A percentile compares a stretch with the other conserved stretches of the same genome.
These are phyloP conservation scores for Didymella sp. DNA, from an alignment of 2,329 filamentous ascomycete species.

Conservation along the genomic window DNA sequence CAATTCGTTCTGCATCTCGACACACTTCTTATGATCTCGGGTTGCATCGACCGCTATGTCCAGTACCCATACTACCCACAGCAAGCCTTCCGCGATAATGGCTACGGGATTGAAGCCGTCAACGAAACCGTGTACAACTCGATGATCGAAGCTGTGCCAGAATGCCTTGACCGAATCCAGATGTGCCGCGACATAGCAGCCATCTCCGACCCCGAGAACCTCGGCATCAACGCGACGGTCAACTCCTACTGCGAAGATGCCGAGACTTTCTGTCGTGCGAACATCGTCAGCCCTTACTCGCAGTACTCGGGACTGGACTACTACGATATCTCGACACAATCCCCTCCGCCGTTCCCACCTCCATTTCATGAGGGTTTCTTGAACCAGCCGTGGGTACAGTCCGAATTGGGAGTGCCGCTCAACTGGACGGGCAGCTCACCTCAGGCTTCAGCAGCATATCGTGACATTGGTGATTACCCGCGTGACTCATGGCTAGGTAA, in stretches of 20 bases:
- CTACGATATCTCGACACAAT: conserved; percentile 28
- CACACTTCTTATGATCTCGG: conserved; percentile 55
- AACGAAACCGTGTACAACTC: conserved; percentile 42
- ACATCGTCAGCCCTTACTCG: conserved; percentile 28
- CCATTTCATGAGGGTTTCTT: conserved; percentile 28
- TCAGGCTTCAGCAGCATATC: conserved; percentile 29
- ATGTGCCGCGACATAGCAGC: conserved; percentile 21
- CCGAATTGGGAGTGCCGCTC: conserved; percentile 64
- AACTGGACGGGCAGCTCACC: conserved; percentile 49
- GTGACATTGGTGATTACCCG: conserved; percentile 52
- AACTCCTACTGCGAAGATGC: conserved; percentile 58
- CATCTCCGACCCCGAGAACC: conserved; percentile 49
- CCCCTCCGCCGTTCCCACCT: conserved; percentile 29
- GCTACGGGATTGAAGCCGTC: conserved; percentile 60
- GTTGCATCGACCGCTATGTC: conserved; percentile 55
- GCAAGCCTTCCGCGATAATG: conserved; percentile 61
- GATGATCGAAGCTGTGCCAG: conserved; percentile 23
- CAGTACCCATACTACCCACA: conserved; percentile 56
- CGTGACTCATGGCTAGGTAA: conserved; percentile 51
- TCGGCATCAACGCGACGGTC: conserved; percentile 26
- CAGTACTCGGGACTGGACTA: conserved; percentile 27
- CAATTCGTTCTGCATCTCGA: conserved; percentile 46
- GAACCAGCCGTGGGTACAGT: conserved; percentile 62
- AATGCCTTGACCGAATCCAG: conserved; percentile 25
- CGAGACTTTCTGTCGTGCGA: conserved; percentile 53